These are phyloP conservation scores for Acrocalymma vagum DNA, from an alignment of 2,329 filamentous ascomycete genomes.

Conservation along the genomic window DNA sequence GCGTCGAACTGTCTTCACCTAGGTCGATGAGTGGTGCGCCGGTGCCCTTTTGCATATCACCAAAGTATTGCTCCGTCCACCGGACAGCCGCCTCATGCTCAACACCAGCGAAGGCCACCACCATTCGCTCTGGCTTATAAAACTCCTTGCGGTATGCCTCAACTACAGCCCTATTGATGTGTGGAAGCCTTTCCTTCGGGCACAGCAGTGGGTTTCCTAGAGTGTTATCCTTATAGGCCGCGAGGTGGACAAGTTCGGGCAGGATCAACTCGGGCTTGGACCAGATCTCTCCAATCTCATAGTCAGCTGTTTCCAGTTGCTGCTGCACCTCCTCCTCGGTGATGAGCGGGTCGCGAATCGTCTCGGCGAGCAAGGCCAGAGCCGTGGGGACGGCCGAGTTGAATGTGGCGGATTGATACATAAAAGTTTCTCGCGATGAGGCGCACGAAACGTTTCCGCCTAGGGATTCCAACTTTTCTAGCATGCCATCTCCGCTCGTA, in stretches of 20 bases:
- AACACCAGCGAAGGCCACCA: slow-evolving; percentile 94
- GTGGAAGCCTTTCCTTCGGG: slow-evolving; percentile 79
- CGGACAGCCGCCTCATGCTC: slow-evolving; percentile 81
- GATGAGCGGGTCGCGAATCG: slow-evolving; percentile 84
- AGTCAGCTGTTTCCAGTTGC: slow-evolving; percentile 90
- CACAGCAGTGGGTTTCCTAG: slow-evolving; percentile 93
- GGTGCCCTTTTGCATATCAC: slow-evolving; percentile 76
- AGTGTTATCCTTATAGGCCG: slow-evolving; percentile 95
- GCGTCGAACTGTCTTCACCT: slow-evolving; percentile 25
- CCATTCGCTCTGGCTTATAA: slow-evolving; percentile 88
- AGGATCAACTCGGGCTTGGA: slow-evolving; percentile 95
- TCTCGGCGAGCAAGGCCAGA: slow-evolving; percentile 87
- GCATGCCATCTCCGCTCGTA: slow-evolving; percentile 81
- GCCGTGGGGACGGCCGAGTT: slow-evolving; percentile 88
- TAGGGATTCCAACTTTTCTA: slow-evolving; percentile 85
- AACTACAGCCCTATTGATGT: slow-evolving; percentile 78
- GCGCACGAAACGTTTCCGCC: slow-evolving; percentile 98
- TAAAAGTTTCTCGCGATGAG: slow-evolving; percentile 91
- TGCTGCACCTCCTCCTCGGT: slow-evolving; percentile 86
- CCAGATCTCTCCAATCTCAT: slow-evolving; percentile 98
- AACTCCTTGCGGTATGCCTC: slow-evolving; percentile 82
- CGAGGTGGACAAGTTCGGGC: slow-evolving; percentile 93
- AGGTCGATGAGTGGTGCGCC: slow-evolving; percentile 52
- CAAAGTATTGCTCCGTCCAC: slow-evolving; percentile 86
- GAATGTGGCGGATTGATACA: slow-evolving; percentile 99